Conservation (phyloP, 2,329 filamentous ascomycete species). For the Ascochyta lentis region DNA sequence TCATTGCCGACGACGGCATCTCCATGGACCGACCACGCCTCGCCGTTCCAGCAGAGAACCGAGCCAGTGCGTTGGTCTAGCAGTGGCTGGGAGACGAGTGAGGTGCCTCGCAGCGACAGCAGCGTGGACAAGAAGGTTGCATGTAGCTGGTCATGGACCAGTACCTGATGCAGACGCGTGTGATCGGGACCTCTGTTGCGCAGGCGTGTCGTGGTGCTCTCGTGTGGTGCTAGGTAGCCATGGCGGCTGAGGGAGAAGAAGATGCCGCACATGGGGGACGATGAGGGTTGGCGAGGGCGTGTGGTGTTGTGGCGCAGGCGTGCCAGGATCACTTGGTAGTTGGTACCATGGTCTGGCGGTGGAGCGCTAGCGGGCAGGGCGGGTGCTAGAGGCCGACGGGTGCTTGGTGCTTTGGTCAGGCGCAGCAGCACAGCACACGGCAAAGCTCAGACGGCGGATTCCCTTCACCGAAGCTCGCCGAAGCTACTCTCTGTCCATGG, state of each 20-base stretch:
- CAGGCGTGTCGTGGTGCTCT: slow-evolving; percentile 35
- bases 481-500: slow-evolving; percentile 27
- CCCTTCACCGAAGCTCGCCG: slow-evolving; percentile 15
- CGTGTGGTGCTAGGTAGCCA: slow-evolving; percentile 31
- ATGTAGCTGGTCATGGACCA: slow-evolving; percentile 38
- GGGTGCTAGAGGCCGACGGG: slow-evolving; percentile 30
- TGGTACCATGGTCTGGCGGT: too few species aligned
- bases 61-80: slow-evolving; percentile 63
- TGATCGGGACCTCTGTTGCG: slow-evolving; percentile 45
- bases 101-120: slow-evolving; percentile 81
- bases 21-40: slow-evolving; percentile 80
- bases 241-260: slow-evolving; percentile 56
- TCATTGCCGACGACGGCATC: slow-evolving; percentile 75
- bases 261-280: slow-evolving; percentile 53
- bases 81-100: slow-evolving; percentile 76
- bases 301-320: slow-evolving; percentile 19
- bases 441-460: not conserved
- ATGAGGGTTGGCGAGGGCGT: slow-evolving; percentile 12
- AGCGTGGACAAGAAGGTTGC: slow-evolving; percentile 82
- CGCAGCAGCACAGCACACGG: slow-evolving; percentile 20
- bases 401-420: slow-evolving; percentile 25
- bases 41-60: slow-evolving; percentile 94
- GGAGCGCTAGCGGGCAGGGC: slow-evolving; percentile 7
- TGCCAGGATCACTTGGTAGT: not conserved
- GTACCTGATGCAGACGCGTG: slow-evolving; percentile 23